These are phyloP conservation scores for Trifolium repens DNA, from an alignment of 306 rosid genomes.

Conservation along the genomic window DNA sequence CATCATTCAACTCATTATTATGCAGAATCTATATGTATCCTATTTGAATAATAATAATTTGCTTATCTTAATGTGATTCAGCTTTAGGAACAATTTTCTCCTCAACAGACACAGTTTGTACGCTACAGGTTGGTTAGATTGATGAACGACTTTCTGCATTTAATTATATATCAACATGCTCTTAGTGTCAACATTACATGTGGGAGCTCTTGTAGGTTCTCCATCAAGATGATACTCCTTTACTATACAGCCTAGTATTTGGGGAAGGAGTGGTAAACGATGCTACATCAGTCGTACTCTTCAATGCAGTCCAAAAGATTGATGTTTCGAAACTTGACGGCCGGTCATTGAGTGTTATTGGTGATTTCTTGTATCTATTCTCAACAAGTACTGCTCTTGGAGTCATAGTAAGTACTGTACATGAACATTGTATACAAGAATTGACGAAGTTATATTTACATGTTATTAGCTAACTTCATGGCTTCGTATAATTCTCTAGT, in stretches of 20 bases:
- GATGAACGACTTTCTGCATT: conserved; percentile 38
- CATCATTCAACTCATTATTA: conserved; percentile 5
- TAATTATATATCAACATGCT: conserved; percentile 26
- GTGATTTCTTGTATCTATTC: conserved; percentile 81
- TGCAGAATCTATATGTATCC: not conserved
- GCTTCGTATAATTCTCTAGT: conserved; percentile 19
- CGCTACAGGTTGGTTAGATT: conserved; percentile 79
- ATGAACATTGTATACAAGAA: conserved; percentile 2
- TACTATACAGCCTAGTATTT: conserved; percentile 87
- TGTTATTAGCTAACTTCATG: not conserved
- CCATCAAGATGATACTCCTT: conserved; percentile 86
- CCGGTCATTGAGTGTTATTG: conserved; percentile 48
- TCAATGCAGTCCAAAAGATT: conserved; percentile 83
- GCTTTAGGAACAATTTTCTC: conserved; percentile 90
- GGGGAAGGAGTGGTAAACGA: conserved; percentile 98
- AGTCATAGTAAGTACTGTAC: conserved; percentile 56
- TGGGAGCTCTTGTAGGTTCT: conserved; percentile 64
- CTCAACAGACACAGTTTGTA: conserved; percentile 90
- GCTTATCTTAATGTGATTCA: conserved; percentile 50
- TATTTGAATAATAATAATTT: conserved; percentile 35
- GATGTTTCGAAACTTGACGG: conserved; percentile 56
- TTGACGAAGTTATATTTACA: not conserved
- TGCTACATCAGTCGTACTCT: conserved; percentile 92
- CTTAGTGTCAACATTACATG: conserved; percentile 24
- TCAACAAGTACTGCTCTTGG: conserved; percentile 83